Base-by-base conservation (phyloP, 2,329 filamentous ascomycete genomes). In the Pleoardoris graminearum region DNA sequence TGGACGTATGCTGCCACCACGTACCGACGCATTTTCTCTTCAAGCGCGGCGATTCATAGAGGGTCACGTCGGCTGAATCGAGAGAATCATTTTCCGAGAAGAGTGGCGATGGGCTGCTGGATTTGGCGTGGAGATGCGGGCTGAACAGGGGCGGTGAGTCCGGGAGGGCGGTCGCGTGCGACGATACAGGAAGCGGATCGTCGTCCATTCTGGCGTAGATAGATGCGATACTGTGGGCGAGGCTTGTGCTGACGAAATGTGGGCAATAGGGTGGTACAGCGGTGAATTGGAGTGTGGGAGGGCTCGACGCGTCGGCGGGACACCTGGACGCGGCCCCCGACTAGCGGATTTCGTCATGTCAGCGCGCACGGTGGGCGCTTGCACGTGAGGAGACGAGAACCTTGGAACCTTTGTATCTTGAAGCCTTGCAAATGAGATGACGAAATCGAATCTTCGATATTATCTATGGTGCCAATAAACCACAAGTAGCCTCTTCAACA, bases 31-130 rank as follows among this genome's bases (percentile, higher is more conserved):
- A 63, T 48, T 72, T 72, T 37, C 68, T 60, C 55, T 72, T 72
- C 48, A 58, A 52, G 16, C 70, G 66, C 5, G 67, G 69, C 1
- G 67, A 65, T 25, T 65, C 54, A 41, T 72, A 72, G 33, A 71
- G 70, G 25, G 55, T 55, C 14, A 68, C 54, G 33, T 71, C 70
- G 3, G 59, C 63, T 1, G 58, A 63, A 19, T 68, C 67, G 3
- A 56, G 51, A 1, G 69, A 65, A 25, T 66, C 68, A 32, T 71
- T 67, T 30, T 66, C 70, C 16, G 70, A 72, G 53, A 72, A 72
- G 0, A 71, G 50, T 1, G 69, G 65, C 8, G 67, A 65, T 12
- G 41, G 41, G 7, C 67, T 64, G 51, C 67, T 71, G 6, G 69
- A 71, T 11, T 68, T 67, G n/a, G 50, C 48, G 48, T 39, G 45